Percentiles rank a stretch among this genome's conserved stretches.
These are phyloP conservation scores for Vishniacozyma victoriae DNA, from an alignment of 768 basidiomycete species.

Conservation along the genomic window DNA sequence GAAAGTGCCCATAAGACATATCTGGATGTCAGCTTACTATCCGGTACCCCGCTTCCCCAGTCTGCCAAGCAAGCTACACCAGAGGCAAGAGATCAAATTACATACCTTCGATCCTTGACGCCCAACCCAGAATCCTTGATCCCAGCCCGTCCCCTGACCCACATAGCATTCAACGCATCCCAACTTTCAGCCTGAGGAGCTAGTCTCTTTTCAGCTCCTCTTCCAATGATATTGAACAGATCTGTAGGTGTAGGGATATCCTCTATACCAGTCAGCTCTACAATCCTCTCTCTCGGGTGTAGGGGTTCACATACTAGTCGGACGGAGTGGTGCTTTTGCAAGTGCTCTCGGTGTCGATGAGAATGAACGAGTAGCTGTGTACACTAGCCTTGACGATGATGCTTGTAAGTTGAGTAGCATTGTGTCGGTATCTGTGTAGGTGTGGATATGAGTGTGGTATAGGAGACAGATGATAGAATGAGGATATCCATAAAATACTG, in stretches of 20 bases:
- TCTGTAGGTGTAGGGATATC: slow-evolving; percentile 24
- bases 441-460: no score
- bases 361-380: no score
- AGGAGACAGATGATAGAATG: no score
- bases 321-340: no score
- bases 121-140: slow-evolving; percentile 25
- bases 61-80: neutral
- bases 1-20: slow-evolving; percentile 33
- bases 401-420: no score
- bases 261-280: no score
- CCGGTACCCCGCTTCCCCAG: neutral
- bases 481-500: no score
- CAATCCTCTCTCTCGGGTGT: no score
- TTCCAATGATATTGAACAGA: slow-evolving; percentile 25
- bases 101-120: slow-evolving; percentile 35
- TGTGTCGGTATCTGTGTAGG: no score
- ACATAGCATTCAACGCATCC: slow-evolving; percentile 29
- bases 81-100: slow-evolving; percentile 18
- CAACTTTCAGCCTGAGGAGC: slow-evolving; percentile 25
- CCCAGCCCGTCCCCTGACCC: slow-evolving; percentile 23
- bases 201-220: slow-evolving; percentile 28
- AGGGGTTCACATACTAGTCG: no score
- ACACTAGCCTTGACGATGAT: no score
- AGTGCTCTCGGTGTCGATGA: no score
- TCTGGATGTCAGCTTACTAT: neutral